These are phyloP conservation scores for Zelopaecilomyces penicillatus DNA, from an alignment of 2,329 filamentous ascomycete genomes.

Conservation along the genomic window DNA sequence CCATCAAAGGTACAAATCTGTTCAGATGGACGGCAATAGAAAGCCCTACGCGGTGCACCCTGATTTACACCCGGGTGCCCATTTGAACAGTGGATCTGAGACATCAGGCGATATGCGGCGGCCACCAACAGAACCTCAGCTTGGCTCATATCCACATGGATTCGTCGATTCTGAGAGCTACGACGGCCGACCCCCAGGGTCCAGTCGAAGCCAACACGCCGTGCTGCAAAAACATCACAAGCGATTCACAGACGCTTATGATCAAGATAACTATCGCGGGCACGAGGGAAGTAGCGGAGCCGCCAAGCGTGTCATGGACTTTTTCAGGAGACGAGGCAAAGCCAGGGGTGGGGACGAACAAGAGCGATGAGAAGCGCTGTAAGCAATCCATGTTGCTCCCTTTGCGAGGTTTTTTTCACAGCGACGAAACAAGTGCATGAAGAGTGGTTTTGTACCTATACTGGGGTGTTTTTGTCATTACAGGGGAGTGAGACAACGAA, in stretches of 20 bases:
- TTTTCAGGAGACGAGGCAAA: constrained; percentile 82
- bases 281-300: constrained; percentile 79
- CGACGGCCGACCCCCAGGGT: constrained; percentile 30
- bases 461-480: too few species aligned
- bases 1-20: constrained; percentile 34
- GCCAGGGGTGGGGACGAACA: constrained; percentile 55
- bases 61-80: constrained; percentile 36
- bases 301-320: constrained; percentile 93
- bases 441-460: not conserved
- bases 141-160: constrained; percentile 36
- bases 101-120: constrained; percentile 43
- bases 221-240: constrained; percentile 79
- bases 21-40: constrained; percentile 28
- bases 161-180: constrained; percentile 35
- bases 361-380: constrained; percentile 21
- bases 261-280: constrained; percentile 57
- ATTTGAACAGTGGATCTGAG: constrained; percentile 44
- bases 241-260: constrained; percentile 83
- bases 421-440: not conserved
- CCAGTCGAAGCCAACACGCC: constrained; percentile 34
- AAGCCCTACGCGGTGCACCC: constrained; percentile 36
- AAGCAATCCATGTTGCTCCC: not conserved
- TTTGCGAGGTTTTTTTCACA: not conserved
- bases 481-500: too few species aligned
- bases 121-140: constrained; percentile 29